Conservation (phyloP, 2,329 filamentous ascomycete genomes). For the Paracamarosporium sp. region DNA sequence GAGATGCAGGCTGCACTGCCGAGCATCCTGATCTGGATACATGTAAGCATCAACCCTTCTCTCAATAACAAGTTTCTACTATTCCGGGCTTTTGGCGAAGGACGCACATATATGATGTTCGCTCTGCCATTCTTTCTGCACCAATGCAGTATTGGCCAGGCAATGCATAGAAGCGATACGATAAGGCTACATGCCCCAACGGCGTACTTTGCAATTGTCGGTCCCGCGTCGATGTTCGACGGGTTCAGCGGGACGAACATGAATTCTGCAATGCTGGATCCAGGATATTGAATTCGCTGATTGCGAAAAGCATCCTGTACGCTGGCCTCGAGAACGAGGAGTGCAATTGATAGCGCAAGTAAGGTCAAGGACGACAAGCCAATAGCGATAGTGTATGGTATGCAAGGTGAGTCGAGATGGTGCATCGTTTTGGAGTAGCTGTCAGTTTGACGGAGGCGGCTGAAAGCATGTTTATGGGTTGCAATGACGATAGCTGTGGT, state of each 20-base stretch:
- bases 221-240: slow-evolving; percentile 14
- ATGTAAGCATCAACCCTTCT: background rate
- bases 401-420: background rate
- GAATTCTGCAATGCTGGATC: slow-evolving; percentile 18
- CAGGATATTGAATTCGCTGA: slow-evolving; percentile 16
- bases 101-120: slow-evolving; percentile 1
- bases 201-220: slow-evolving; percentile 9
- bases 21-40: slow-evolving; percentile 8
- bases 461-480: background rate
- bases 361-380: background rate
- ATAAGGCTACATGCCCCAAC: slow-evolving; percentile 1
- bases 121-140: background rate
- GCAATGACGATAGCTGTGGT: background rate
- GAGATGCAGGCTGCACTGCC: slow-evolving; percentile 8
- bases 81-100: background rate
- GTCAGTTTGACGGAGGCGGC: background rate
- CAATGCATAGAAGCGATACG: background rate
- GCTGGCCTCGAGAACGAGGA: slow-evolving; percentile 11
- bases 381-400: slow-evolving; percentile 1
- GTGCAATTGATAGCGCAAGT: slow-evolving; percentile 8
- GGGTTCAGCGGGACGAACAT: slow-evolving; percentile 16
- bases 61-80: background rate
- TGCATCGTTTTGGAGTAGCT: background rate
- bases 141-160: slow-evolving; percentile 12
- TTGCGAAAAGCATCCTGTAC: slow-evolving; percentile 8